Percentiles rank a stretch among this genome's conserved stretches.
Evolutionary conservation across 139 green algal genomes (phyloP).

Genomic region (Klebsormidium nitens): DNA sequence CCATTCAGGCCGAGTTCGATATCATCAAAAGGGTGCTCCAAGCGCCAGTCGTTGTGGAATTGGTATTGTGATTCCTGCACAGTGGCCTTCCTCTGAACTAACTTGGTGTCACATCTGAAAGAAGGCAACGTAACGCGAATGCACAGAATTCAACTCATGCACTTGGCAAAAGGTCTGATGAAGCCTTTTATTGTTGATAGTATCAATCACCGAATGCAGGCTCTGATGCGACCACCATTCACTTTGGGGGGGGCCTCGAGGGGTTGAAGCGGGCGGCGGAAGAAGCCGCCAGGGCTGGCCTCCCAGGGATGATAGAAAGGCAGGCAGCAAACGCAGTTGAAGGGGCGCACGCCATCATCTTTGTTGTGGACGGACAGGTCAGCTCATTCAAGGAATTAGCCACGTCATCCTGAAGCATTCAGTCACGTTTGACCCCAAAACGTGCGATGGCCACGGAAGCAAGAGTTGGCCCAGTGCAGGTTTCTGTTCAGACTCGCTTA

Average conservation of each 20-base stretch:
- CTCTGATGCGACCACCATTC: constrained; percentile 13
- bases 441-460: neutral
- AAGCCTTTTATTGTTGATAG: too few relatives aligned
- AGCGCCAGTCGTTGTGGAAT: too few relatives aligned
- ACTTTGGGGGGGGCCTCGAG: constrained; percentile 11
- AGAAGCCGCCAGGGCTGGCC: neutral
- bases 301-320: constrained; percentile 68
- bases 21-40: too few relatives aligned
- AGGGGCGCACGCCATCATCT: constrained; percentile 76
- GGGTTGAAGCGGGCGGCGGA: constrained; percentile 1
- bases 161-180: too few relatives aligned
- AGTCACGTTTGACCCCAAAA: neutral
- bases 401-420: neutral
- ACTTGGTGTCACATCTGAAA: neutral
- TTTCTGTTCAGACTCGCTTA: neutral
- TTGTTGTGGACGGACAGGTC: constrained; percentile 86
- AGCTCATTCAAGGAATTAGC: neutral
- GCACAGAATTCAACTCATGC: too few relatives aligned
- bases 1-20: too few relatives aligned
- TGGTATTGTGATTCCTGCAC: too few relatives aligned
- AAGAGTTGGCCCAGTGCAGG: neutral
- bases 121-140: neutral
- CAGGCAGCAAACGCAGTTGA: constrained; percentile 83
- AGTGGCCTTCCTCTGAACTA: neutral
- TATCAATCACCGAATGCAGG: too few relatives aligned